A percentile compares a stretch with the other conserved stretches of the same genome.
Evolutionary conservation across 129 eudicot species (phyloP).

Genomic region (Arctium lappa): DNA sequence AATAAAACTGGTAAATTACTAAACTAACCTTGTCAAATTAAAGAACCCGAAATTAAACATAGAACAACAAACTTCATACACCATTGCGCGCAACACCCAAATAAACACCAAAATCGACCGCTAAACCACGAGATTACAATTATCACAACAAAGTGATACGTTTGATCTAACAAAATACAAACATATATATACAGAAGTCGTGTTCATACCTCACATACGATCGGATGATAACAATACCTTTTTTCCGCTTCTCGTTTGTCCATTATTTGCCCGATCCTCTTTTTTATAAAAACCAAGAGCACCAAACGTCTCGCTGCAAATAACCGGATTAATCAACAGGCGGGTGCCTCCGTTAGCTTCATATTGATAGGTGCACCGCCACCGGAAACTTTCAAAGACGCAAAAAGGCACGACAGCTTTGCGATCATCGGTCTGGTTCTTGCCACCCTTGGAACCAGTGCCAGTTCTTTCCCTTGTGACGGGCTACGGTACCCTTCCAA

Average conservation of each 20-base stretch:
- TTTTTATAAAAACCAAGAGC: constrained; percentile 26
- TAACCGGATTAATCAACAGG: constrained; percentile 32
- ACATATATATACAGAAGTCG: background rate
- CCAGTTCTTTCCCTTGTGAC: constrained; percentile 37
- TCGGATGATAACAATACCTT: background rate
- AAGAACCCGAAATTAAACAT: background rate
- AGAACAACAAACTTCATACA: background rate
- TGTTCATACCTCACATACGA: background rate
- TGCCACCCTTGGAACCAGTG: constrained; percentile 32
- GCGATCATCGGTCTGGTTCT: constrained; percentile 52
- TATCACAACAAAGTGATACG: background rate
- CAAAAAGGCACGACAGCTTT: constrained; percentile 62
- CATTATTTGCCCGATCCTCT: constrained; percentile 15
- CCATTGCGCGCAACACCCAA: background rate
- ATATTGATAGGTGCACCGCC: constrained; percentile 32
- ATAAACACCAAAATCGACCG: background rate
- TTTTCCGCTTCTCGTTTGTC: background rate
- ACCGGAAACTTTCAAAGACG: constrained; percentile 58
- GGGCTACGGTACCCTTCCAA: constrained; percentile 66
- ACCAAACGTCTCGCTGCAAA: background rate
- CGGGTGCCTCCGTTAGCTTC: constrained; percentile 62
- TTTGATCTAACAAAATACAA: background rate
- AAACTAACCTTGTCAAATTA: background rate
- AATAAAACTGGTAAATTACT: background rate
- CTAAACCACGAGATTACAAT: background rate